Percentiles rank a stretch among this genome's conserved stretches.
Evolutionary conservation across 2,329 filamentous ascomycete genomes (phyloP).

Genomic region (Geosmithia putterillii): DNA sequence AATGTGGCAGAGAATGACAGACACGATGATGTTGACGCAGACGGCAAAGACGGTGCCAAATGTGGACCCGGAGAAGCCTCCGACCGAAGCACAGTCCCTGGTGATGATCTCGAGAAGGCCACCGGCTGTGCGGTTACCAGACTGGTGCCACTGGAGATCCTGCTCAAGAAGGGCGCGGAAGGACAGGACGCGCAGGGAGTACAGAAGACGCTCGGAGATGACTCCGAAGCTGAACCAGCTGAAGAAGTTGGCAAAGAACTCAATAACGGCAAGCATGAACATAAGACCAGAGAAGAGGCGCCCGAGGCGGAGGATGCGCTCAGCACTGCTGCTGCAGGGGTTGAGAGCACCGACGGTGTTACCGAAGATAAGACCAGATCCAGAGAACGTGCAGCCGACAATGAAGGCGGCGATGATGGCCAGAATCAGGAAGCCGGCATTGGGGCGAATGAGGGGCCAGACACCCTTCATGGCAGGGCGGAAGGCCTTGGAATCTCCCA

Average conservation of each 20-base stretch:
- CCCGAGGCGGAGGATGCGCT: conserved; percentile 13
- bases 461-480: conserved; percentile 11
- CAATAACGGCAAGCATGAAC: conserved; percentile 33
- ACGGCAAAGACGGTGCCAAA: conserved; percentile 54
- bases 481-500: conserved; percentile 26
- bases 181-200: conserved; percentile 43
- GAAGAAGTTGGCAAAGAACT: conserved; percentile 35
- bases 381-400: conserved; percentile 34
- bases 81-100: conserved; percentile 46
- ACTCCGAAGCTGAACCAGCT: conserved; percentile 31
- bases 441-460: conserved; percentile 9
- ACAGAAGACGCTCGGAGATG: conserved; percentile 44
- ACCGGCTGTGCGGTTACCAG: conserved; percentile 42
- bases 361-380: conserved; percentile 35
- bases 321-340: conserved; percentile 20
- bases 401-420: conserved; percentile 25
- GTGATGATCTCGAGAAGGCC: conserved; percentile 51
- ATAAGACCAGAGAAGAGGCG: conserved; percentile 33
- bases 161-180: conserved; percentile 50
- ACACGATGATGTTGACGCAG: conserved; percentile 48
- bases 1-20: conserved; percentile 51
- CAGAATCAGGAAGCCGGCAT: conserved; percentile 15
- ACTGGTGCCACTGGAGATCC: conserved; percentile 55
- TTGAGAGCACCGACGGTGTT: conserved; percentile 22
- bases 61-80: conserved; percentile 45